A percentile compares a stretch with the other conserved stretches of the same genome.
Evolutionary conservation across 305 asterid genomes (phyloP).

Genomic region (Fraxinus platypoda): DNA sequence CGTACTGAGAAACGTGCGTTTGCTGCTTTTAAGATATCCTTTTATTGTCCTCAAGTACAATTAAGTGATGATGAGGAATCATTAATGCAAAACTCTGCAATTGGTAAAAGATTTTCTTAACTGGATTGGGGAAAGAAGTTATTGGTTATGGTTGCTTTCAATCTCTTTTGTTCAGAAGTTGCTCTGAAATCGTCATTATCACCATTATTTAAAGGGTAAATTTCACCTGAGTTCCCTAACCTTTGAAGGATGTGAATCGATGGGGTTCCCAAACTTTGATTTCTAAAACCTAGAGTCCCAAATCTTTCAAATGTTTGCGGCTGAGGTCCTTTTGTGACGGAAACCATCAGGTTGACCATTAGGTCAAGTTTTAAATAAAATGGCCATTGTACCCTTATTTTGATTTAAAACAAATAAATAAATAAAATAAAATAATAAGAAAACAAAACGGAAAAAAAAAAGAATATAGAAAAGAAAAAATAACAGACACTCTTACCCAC

Average conservation of each 20-base stretch:
- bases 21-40: constrained; percentile 98
- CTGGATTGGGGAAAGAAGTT: neutral
- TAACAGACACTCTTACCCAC: neutral
- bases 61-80: neutral
- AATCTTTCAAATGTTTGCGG: too few relatives aligned
- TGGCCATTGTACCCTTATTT: neutral
- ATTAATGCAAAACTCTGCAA: neutral
- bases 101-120: neutral
- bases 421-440: too few relatives aligned
- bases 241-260: neutral
- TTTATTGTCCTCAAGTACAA: constrained; percentile 18
- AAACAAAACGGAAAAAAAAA: too few relatives aligned
- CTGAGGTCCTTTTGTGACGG: neutral
- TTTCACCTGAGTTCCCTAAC: neutral
- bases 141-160: neutral
- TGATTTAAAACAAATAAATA: too few relatives aligned
- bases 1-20: constrained; percentile 97
- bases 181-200: neutral
- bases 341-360: neutral
- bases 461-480: neutral
- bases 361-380: neutral
- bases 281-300: neutral
- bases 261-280: neutral
- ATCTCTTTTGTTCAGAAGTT: neutral
- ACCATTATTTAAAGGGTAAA: neutral